Evolutionary conservation across 257 asterid species (phyloP), one percentile per base, ranked within the genome.

Genomic region (Penstemon eatonii): DNA sequence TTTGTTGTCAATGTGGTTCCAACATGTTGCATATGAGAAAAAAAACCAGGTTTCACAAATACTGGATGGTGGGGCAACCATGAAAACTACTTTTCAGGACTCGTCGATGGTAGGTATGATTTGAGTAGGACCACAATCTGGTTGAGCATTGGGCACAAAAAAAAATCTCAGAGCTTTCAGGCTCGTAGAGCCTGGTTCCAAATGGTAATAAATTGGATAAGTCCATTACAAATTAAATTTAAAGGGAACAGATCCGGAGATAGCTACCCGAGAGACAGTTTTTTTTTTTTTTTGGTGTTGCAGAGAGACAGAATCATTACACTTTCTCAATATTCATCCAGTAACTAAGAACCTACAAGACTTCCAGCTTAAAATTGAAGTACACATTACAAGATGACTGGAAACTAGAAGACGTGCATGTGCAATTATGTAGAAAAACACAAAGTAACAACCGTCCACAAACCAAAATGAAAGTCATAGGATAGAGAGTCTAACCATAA

Each of bases 401-500:
- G 58, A 57, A 44, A 52, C 37, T 37, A 46, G 19, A 11, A 43
- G 38, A 60, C 7, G 33, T 39, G 36, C 15, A 38, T 11, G 66
- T 56, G 41, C 19, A 45, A n/a, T 7, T 12, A 60, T 39, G 63
- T 60, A 60, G 47, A 56, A 49, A 4, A 63, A 18, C 61, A 64
- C 55, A 42, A 56, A 59, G 66, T 45, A 72, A 45, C 63, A 72
- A 77, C 55, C 18, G 9, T 63, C 15, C 59, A 36, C 60, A 65
- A 59, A 65, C 67, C 59, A 54, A 19, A 53, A 65, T 39, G 46
- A 51, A 61, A 63, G 41, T 64, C 69, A 56, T 50, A 55, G 19
- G 60, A 56, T 50, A 33, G 56, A 25, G 39, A 39, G 65, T 41
- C 8, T 12, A 53, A 51, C 53, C 46, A 75, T 19, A 52, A 65